Evolutionary conservation across 768 basidiomycete genomes (phyloP).

Genomic region (Amanita pseudoporphyria): DNA sequence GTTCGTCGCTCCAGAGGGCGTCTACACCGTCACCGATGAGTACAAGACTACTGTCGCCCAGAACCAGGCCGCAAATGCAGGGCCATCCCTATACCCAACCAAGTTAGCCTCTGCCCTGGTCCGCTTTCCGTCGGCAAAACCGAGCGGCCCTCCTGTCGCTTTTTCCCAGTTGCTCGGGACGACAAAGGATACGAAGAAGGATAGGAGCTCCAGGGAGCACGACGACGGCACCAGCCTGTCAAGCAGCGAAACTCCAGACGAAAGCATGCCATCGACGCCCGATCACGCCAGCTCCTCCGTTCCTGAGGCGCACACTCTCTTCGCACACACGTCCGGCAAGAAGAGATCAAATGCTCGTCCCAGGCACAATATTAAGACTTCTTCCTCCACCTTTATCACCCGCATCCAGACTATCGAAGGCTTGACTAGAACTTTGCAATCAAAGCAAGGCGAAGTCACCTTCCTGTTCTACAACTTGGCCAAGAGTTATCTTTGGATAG

Average conservation of each 20-base stretch:
- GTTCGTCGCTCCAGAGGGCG: constrained; percentile 54
- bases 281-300: constrained; percentile 30
- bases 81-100: constrained; percentile 42
- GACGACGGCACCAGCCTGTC: constrained; percentile 69
- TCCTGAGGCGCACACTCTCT: constrained; percentile 45
- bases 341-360: constrained; percentile 58
- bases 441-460: constrained; percentile 77
- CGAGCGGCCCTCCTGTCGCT: constrained; percentile 38
- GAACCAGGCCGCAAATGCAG: constrained; percentile 27
- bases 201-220: constrained; percentile 36
- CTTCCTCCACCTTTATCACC: constrained; percentile 88
- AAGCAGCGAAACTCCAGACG: constrained; percentile 75
- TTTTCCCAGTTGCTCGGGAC: constrained; percentile 62
- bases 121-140: constrained; percentile 50
- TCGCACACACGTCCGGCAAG: constrained; percentile 50
- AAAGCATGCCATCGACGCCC: constrained; percentile 30
- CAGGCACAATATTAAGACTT: constrained; percentile 87
- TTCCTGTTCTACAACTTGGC: constrained; percentile 85
- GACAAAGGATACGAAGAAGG: constrained; percentile 49
- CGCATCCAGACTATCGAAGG: constrained; percentile 78
- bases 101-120: constrained; percentile 53
- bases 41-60: constrained; percentile 54
- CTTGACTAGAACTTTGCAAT: constrained; percentile 55
- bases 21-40: constrained; percentile 83
- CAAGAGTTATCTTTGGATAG: constrained; percentile 80